Base-by-base conservation (phyloP, 2,329 filamentous ascomycete genomes). In the Microdochium paspali region DNA sequence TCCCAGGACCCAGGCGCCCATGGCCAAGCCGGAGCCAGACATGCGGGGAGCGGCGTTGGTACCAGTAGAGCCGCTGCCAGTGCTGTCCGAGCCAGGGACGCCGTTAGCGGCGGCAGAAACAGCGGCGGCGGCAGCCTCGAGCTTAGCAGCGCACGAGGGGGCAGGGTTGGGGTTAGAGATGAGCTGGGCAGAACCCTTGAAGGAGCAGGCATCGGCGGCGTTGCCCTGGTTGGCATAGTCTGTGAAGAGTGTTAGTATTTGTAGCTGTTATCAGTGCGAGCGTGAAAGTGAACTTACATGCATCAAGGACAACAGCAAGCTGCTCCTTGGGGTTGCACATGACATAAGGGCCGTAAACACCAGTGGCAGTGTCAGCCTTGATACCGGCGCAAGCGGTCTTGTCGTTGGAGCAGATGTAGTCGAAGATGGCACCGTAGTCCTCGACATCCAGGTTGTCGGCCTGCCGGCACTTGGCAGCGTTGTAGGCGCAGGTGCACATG, bases 401-500 rank as follows among this genome's bases (percentile, higher is more conserved):
- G 53, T 72, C 64, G 44, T 68, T 62, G 48, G 72, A 74, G 62
- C 61, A 64, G 46, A 64, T 54, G 53, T 60, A 63, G 45, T 54
- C 53, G 50, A 64, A 64, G 47, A 64, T 74, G 13, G 74, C 66
- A 40, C 72, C 75, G 55, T 75, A 78, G 47, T 79, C 67, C 48
- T 80, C 69, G 47, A 71, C 68, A 46, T 66, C 63, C 28, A 84
- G 66, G 50, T 66, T 66, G 48, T 71, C 62, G 44, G 74, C 71
- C 49, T 84, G 77, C 23, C 72, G 70, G 63, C 86, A 90, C 52
- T 70, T 71, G 44, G 88, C 68, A 18, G 79, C 79, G 53, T 76
- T 71, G 61, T 75, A 72, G 84, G 89, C 88, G 74, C 86, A 90
- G 50, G 67, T 62, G 72, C 86, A 90, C 25, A 88, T 76, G 31